phyloP scores from a whole-genome alignment of 176 grass and related monocot genomes.

The Poa annua region DNA sequence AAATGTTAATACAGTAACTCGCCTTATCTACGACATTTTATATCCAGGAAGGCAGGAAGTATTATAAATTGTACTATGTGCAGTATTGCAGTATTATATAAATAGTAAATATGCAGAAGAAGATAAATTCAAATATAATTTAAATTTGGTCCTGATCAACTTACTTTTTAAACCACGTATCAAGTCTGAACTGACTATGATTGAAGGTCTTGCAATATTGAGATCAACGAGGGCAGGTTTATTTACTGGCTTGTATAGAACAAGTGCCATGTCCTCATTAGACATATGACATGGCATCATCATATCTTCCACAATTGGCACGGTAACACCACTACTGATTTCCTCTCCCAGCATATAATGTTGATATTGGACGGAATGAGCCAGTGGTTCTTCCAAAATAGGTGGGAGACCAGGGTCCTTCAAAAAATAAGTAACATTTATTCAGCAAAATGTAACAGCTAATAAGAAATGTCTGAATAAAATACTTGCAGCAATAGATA shows the following conservation, averaged over 20 bases:
- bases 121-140: slow-evolving; percentile 26
- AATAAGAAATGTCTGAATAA: slow-evolving; percentile 8
- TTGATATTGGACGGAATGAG: slow-evolving; percentile 32
- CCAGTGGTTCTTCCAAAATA: slow-evolving; percentile 52
- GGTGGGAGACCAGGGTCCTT: slow-evolving; percentile 60
- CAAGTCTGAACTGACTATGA: slow-evolving; percentile 73
- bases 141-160: slow-evolving; percentile 34
- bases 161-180: slow-evolving; percentile 86
- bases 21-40: slow-evolving; percentile 9
- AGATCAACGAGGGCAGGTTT: slow-evolving; percentile 14
- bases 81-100: background rate
- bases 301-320: slow-evolving; percentile 45
- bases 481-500: slow-evolving; percentile 16
- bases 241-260: slow-evolving; percentile 73
- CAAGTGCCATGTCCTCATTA: slow-evolving; percentile 62
- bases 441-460: slow-evolving; percentile 32
- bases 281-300: slow-evolving; percentile 41
- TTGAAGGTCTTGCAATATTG: slow-evolving; percentile 57
- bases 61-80: slow-evolving; percentile 9
- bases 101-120: slow-evolving; percentile 29
- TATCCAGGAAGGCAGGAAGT: background rate
- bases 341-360: slow-evolving; percentile 41
- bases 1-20: background rate
- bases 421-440: slow-evolving; percentile 38
- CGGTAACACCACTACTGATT: slow-evolving; percentile 24